Base-by-base conservation (phyloP, 1,284 basidiomycete genomes). In the Tilletia horrida region DNA sequence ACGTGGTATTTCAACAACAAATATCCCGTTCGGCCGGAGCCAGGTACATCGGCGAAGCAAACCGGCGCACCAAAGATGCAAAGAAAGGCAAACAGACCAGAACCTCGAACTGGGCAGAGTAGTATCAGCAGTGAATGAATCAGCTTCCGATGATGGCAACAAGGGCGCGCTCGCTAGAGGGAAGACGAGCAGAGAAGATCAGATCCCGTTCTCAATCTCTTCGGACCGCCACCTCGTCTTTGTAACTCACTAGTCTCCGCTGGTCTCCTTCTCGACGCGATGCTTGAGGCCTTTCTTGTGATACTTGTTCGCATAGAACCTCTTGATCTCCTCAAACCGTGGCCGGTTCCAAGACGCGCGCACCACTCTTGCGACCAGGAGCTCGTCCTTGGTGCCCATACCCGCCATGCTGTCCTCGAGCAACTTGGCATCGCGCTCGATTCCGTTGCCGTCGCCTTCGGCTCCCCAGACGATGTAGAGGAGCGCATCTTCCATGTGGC, bases 341-440 rank as follows among this genome's bases (percentile, higher is more conserved):
- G 62, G 64, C 55, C 72, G 64, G 66, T 82, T 75, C 81, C 81
- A 82, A 69, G 78, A 75, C 7, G 75, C 65, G 4, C 81, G 69
- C 6, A 71, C 68, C 35, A 82, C 63, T 23, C 81, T 71, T 50
- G 74, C 73, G 66, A 77, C 57, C 4, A 75, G 65, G 23, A 69
- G 67, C 62, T 75, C 73, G 65, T 76, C 76, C 57, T 79, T 76
- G 27, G 81, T 82, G 7, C 81, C 81, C 65, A 76, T 69, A 21
- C 81, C 81, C 42, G 73, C 72, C 80, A 81, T 80, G 42, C 75
- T 69, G 29, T 75, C 75, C 69, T 81, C 75, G 23, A 82, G 65
- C 44, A 79, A 48, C 6, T 74, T 70, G 3, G 80, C 81, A 64
- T 81, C 80, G 16, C 80, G 65, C 63, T 71, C 71, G 59, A 78